Percentiles rank a stretch among this genome's conserved stretches.
phyloP scores from a whole-genome alignment of 139 green algal species.

The Ulvella scutata region DNA sequence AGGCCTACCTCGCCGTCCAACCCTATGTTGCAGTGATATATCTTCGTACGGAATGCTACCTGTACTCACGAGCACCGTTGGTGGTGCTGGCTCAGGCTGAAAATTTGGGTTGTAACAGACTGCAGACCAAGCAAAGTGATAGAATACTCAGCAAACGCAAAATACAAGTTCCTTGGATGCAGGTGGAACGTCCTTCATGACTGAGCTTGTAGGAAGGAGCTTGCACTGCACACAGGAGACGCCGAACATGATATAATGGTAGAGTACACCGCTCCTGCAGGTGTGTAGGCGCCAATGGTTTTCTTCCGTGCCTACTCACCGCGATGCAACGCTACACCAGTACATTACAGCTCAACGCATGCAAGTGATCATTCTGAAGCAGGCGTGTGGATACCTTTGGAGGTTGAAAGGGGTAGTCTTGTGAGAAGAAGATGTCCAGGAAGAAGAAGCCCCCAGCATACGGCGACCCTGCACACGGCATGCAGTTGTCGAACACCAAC shows the following conservation, averaged over 20 bases:
- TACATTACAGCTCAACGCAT: background rate
- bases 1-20: conserved; percentile 71
- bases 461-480: conserved; percentile 49
- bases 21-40: conserved; percentile 95
- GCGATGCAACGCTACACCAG: background rate
- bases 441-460: conserved; percentile 89
- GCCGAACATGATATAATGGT: background rate
- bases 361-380: background rate
- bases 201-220: background rate
- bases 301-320: background rate
- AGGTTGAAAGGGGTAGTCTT: conserved; percentile 91
- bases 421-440: conserved; percentile 84
- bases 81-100: too few relatives aligned
- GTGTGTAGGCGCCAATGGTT: background rate
- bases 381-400: conserved; percentile 56
- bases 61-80: too few relatives aligned
- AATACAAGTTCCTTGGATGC: background rate
- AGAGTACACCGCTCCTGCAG: background rate
- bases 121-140: background rate
- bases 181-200: background rate
- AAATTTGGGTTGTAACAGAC: too few relatives aligned
- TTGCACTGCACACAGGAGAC: background rate
- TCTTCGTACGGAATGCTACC: conserved; percentile 72
- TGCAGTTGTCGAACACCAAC: too few relatives aligned
- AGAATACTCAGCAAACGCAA: background rate